A percentile compares a stretch with the other conserved stretches of the same genome.
Evolutionary conservation across 139 green algal species (phyloP).

Genomic region (Tetradesmus lagerheimii): DNA sequence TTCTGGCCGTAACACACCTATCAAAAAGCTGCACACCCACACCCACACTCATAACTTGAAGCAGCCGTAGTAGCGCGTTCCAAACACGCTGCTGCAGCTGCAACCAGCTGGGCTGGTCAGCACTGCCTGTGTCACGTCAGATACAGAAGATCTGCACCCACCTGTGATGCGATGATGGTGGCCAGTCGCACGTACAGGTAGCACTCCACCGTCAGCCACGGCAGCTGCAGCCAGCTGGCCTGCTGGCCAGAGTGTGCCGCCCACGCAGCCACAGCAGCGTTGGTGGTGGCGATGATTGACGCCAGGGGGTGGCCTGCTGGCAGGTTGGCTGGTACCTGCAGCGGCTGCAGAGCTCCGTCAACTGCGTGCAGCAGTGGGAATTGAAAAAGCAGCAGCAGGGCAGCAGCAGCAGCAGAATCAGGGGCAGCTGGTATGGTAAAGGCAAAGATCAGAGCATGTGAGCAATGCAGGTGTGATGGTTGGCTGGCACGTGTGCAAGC

Average conservation of each 20-base stretch:
- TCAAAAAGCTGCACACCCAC: no score
- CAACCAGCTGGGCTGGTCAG: no score
- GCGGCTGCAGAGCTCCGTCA: slow-evolving; percentile 3
- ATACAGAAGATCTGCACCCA: neutral
- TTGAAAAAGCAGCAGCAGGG: neutral
- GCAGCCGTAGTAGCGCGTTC: no score
- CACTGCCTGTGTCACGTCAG: no score
- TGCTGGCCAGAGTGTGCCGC: neutral
- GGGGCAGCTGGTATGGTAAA: neutral
- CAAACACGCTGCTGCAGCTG: no score
- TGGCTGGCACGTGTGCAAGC: neutral
- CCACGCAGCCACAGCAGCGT: slow-evolving; percentile 33
- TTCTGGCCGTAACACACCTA: no score
- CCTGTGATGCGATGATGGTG: slow-evolving; percentile 27
- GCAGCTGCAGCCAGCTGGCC: slow-evolving; percentile 56
- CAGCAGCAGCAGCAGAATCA: neutral
- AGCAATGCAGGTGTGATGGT: no score
- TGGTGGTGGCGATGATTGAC: slow-evolving; percentile 17
- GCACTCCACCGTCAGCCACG: slow-evolving; percentile 67
- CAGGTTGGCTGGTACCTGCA: neutral
- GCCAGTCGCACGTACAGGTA: slow-evolving; percentile 59
- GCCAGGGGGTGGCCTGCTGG: slow-evolving; percentile 19
- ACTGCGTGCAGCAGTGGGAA: neutral
- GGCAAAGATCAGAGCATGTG: no score
- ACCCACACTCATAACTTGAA: no score